These are phyloP conservation scores for Corylus americana DNA, from an alignment of 306 rosid species.

Conservation along the genomic window DNA sequence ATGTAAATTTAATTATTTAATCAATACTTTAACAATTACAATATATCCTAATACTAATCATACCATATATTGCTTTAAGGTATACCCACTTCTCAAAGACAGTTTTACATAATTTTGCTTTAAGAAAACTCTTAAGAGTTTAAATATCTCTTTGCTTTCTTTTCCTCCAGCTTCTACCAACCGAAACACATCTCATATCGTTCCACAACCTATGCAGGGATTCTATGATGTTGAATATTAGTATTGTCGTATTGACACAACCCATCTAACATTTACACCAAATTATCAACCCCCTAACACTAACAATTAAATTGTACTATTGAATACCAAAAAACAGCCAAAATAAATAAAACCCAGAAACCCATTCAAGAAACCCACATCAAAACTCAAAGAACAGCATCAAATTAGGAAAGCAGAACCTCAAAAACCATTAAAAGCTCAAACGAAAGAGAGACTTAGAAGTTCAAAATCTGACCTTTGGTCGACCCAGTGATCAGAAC, in stretches of 20 bases:
- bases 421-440: background rate
- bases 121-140: background rate
- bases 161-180: background rate
- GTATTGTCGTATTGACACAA: background rate
- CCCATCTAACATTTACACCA: background rate
- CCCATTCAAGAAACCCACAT: background rate
- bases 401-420: background rate
- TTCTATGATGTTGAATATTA: background rate
- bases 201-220: background rate
- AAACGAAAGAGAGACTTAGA: background rate
- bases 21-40: background rate
- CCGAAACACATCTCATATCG: background rate
- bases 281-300: background rate
- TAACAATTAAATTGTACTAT: background rate
- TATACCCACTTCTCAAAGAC: background rate
- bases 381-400: background rate
- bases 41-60: background rate
- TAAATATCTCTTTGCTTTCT: background rate
- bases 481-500: constrained; percentile 89
- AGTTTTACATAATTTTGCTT: background rate
- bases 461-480: constrained; percentile 52
- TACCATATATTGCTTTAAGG: background rate
- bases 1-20: too few species aligned
- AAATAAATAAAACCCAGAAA: background rate
- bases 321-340: background rate